Evolutionary conservation across 192 early-diverging fungal genomes (phyloP).

Genomic region (Rhizoclosmatium globosum): DNA sequence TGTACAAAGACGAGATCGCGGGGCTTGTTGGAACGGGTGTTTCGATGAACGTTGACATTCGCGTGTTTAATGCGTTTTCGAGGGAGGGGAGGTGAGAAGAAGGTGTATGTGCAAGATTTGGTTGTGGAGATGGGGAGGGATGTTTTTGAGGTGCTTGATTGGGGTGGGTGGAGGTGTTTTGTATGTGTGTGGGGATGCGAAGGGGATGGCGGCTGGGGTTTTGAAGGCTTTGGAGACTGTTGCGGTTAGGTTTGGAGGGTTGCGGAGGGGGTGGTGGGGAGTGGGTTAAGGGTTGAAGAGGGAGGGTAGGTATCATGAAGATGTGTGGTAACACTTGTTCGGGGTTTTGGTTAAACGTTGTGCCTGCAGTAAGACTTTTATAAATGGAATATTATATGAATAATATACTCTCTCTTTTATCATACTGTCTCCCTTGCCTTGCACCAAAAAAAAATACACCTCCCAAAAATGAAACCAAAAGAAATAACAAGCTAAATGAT

Average conservation of each 20-base stretch:
- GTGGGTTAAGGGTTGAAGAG: slow-evolving; percentile 85
- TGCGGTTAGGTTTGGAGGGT: slow-evolving; percentile 70
- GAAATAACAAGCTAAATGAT: too few species aligned
- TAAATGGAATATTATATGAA: too few species aligned
- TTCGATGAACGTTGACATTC: slow-evolving; percentile 51
- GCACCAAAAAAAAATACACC: too few species aligned
- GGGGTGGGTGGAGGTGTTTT: slow-evolving; percentile 37
- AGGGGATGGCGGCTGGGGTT: slow-evolving; percentile 95
- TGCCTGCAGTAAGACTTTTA: too few species aligned
- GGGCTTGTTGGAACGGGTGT: slow-evolving; percentile 55
- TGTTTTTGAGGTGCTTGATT: slow-evolving; percentile 85
- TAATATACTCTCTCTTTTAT: too few species aligned
- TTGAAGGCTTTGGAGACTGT: slow-evolving; percentile 68
- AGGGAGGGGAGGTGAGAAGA: slow-evolving; percentile 71
- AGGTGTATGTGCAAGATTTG: slow-evolving; percentile 97
- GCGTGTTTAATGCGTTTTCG: slow-evolving; percentile 91
- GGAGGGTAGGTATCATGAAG: slow-evolving; percentile 88
- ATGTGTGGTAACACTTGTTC: slow-evolving; percentile 76
- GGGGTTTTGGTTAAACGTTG: too few species aligned
- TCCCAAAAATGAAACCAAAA: too few species aligned
- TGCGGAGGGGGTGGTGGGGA: slow-evolving; percentile 66
- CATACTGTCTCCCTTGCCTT: too few species aligned
- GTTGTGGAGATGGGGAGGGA: slow-evolving; percentile 75
- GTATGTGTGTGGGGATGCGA: slow-evolving; percentile 79
- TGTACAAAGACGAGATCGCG: slow-evolving; percentile 90